These are phyloP conservation scores for Codiaeum variegatum DNA, from an alignment of 441 rosid genomes.

Conservation along the genomic window DNA sequence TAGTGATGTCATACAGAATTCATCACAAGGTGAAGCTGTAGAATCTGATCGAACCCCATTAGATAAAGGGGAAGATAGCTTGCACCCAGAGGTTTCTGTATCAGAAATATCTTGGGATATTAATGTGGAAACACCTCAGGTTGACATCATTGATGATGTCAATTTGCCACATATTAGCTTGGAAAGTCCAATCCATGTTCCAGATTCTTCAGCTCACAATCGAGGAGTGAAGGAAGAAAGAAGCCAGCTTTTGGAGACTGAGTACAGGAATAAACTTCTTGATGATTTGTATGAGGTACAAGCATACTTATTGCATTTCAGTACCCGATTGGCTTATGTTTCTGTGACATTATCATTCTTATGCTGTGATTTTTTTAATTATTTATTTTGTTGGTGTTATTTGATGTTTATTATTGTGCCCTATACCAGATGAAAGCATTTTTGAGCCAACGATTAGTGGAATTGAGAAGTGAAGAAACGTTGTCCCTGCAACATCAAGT, in stretches of 20 bases:
- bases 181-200: constrained; percentile 37
- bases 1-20: constrained; percentile 53
- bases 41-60: constrained; percentile 34
- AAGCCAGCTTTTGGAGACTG: constrained; percentile 87
- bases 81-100: constrained; percentile 38
- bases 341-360: neutral
- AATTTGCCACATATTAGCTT: constrained; percentile 32
- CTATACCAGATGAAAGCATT: constrained; percentile 77
- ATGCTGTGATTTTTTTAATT: neutral
- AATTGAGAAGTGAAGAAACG: constrained; percentile 70
- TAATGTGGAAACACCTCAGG: constrained; percentile 84
- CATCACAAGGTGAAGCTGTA: constrained; percentile 37
- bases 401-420: constrained; percentile 13
- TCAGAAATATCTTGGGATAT: constrained; percentile 90
- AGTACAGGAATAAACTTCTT: constrained; percentile 84
- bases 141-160: constrained; percentile 54
- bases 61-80: constrained; percentile 36
- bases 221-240: constrained; percentile 47
- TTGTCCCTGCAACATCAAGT: constrained; percentile 89
- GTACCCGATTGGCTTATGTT: constrained; percentile 8
- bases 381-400: neutral
- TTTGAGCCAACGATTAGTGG: constrained; percentile 68
- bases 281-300: constrained; percentile 90
- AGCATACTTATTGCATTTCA: constrained; percentile 6
- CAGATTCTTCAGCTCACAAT: constrained; percentile 36